Base-by-base conservation (phyloP, 495 filamentous ascomycete species). In the Penicillium goetzii region DNA sequence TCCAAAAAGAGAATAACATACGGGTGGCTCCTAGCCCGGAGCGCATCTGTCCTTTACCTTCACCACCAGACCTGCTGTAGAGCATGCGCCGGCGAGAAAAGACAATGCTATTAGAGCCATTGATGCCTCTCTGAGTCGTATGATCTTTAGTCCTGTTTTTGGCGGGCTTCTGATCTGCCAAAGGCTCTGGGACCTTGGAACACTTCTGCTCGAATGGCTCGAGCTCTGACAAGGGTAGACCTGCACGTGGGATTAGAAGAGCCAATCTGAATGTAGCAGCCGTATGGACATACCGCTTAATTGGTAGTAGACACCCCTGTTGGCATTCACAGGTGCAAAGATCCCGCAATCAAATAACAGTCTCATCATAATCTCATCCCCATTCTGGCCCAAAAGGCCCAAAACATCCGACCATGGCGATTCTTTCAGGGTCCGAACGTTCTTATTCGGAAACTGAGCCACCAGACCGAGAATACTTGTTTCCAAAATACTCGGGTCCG, bases 1-100 rank as follows among this genome's bases (percentile, higher is more conserved):
- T 34, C 26, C 38, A 32, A 17, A 34, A 23, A n/a, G 45, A 30
- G 59, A 14, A 32, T 26, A 60, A 83, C 92, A 70, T 83, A 97
- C 93, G 93, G 52, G 90, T 90, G 71, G 90, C 89, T 49, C 85
- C 83, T 38, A 98, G 76, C 21, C 95, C 94, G 78, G 90, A 90
- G 7, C 82, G 72, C 10, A 94, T 84, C 30, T 82, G 70, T 6
- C 89, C 88, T 69, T 86, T 86, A 7, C 84, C 77, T 68, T 89
- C 94, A 10, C 90, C 75, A 17, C 85, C 81, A 41, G 90, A 83
- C 60, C 85, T 85, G 23, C 91, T 90, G 74, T 97, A 97, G 36
- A 97, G 81, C 84, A 97, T 96, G 6, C 92, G 85, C 68, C 86
- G 90, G 59, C 92, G 88, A 21, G 92, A 85, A 72, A 99, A 94